A percentile compares a stretch with the other conserved stretches of the same genome.
Conservation (phyloP, 306 rosid genomes). For the Pachyrhizus erosus region DNA sequence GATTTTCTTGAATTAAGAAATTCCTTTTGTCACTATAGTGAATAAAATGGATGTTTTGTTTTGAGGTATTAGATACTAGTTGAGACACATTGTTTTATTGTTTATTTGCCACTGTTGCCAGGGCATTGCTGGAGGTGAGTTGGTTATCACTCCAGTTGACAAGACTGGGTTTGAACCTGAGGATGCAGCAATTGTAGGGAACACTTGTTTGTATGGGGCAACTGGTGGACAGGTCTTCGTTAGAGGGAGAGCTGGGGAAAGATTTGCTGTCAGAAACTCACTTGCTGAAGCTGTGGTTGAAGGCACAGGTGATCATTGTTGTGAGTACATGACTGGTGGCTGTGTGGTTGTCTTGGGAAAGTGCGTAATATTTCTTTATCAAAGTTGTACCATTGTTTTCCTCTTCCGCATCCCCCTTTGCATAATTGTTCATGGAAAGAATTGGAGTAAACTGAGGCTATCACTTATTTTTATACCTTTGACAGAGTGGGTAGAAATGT, state of each 20-base stretch:
- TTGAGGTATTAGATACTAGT: constrained; percentile 13
- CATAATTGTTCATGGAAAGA: constrained; percentile 28
- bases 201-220: constrained; percentile 98
- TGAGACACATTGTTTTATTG: constrained; percentile 40
- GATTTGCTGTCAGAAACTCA: constrained; percentile 98
- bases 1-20: background rate
- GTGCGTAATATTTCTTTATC: constrained; percentile 67
- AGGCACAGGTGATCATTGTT: constrained; percentile 97
- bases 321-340: constrained; percentile 99
- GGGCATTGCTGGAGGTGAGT: constrained; percentile 99
- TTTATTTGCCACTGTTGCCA: constrained; percentile 48
- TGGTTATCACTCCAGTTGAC: constrained; percentile 88
- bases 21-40: background rate
- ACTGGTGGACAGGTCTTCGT: constrained; percentile 96
- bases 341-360: constrained; percentile 94
- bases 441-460: constrained; percentile 31
- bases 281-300: constrained; percentile 98
- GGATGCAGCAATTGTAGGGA: constrained; percentile 97
- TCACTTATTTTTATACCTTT: constrained; percentile 43
- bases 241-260: constrained; percentile 96
- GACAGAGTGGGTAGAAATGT: constrained; percentile 99
- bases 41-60: constrained; percentile 28
- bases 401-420: background rate
- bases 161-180: constrained; percentile 83
- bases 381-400: background rate